phyloP scores from a whole-genome alignment of 495 filamentous ascomycete genomes.

The Terfezia claveryi region DNA sequence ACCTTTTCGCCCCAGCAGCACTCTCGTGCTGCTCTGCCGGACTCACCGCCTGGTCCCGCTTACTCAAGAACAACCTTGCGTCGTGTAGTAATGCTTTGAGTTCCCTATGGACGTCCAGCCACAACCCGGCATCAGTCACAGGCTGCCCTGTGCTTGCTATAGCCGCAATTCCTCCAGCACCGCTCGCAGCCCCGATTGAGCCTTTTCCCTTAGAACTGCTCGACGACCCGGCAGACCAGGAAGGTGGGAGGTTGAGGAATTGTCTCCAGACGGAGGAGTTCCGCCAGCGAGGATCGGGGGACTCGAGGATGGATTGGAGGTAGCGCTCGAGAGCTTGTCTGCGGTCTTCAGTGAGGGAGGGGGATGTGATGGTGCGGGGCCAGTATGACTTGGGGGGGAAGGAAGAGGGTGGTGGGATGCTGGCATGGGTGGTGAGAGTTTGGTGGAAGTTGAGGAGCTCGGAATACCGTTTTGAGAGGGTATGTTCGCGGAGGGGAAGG shows the following conservation, averaged over 20 bases:
- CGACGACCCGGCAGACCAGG: constrained; percentile 25
- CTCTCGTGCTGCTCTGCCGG: constrained; percentile 54
- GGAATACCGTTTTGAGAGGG: constrained; percentile 79
- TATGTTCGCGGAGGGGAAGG: constrained; percentile 68
- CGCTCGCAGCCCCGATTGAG: constrained; percentile 12
- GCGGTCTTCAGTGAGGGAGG: constrained; percentile 58
- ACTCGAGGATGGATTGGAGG: constrained; percentile 55
- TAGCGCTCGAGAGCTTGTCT: constrained; percentile 58
- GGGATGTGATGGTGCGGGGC: constrained; percentile 49
- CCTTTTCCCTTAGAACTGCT: constrained; percentile 24
- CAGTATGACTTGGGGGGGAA: constrained; percentile 76
- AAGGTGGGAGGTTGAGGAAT: constrained; percentile 59
- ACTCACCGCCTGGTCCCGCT: constrained; percentile 50
- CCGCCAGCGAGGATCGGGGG: constrained; percentile 65
- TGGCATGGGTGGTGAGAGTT: constrained; percentile 37
- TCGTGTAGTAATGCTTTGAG: constrained; percentile 68
- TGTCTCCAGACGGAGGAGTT: constrained; percentile 59
- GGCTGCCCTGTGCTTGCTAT: constrained; percentile 23
- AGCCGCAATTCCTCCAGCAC: constrained; percentile 22
- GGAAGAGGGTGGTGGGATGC: constrained; percentile 36
- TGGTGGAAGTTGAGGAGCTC: constrained; percentile 65
- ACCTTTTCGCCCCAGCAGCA: constrained; percentile 60
- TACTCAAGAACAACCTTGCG: constrained; percentile 48
- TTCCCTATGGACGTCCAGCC: constrained; percentile 70
- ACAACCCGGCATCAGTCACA: constrained; percentile 54